Evolutionary conservation across 2,329 filamentous ascomycete genomes (phyloP).

Genomic region (Aspergillus cejpii): DNA sequence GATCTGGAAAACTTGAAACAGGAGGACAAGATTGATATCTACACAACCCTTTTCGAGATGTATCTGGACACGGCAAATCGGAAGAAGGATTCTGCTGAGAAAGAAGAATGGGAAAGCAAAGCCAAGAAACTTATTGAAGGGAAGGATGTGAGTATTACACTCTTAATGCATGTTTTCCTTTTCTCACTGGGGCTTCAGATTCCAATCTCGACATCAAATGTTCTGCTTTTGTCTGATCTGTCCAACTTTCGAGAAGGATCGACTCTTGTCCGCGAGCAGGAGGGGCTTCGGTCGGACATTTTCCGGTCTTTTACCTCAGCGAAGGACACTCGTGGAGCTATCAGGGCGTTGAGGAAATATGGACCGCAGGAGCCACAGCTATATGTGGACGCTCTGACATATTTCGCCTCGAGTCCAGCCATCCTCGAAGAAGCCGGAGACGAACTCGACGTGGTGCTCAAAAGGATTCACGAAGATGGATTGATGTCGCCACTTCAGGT

Average conservation of each 20-base stretch:
- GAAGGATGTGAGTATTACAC: conserved; percentile 51
- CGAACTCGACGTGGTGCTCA: conserved; percentile 72
- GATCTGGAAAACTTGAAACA: conserved; percentile 63
- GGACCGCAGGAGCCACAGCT: conserved; percentile 84
- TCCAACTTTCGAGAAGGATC: conserved; percentile 87
- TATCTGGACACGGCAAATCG: conserved; percentile 83
- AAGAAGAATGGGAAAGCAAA: conserved; percentile 79
- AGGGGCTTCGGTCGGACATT: conserved; percentile 86
- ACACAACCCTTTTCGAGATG: conserved; percentile 96
- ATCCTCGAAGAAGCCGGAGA: conserved; percentile 82
- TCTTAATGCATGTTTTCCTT: neutral
- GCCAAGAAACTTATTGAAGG: conserved; percentile 83
- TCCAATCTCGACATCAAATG: conserved; percentile 89
- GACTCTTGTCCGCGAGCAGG: conserved; percentile 86
- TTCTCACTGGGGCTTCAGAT: conserved; percentile 36
- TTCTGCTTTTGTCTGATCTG: conserved; percentile 84
- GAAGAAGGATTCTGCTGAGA: conserved; percentile 58
- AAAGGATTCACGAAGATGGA: conserved; percentile 80
- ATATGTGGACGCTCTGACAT: conserved; percentile 85
- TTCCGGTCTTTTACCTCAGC: conserved; percentile 93
- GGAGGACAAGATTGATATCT: conserved; percentile 74
- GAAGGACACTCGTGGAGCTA: conserved; percentile 82
- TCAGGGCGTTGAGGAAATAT: conserved; percentile 85
- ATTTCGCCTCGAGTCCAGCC: conserved; percentile 77
- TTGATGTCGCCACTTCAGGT: conserved; percentile 95